Percentiles rank a stretch among this genome's conserved stretches.
These are phyloP conservation scores for Pascua guehoae DNA, from an alignment of 1,284 basidiomycete genomes.

Conservation along the genomic window DNA sequence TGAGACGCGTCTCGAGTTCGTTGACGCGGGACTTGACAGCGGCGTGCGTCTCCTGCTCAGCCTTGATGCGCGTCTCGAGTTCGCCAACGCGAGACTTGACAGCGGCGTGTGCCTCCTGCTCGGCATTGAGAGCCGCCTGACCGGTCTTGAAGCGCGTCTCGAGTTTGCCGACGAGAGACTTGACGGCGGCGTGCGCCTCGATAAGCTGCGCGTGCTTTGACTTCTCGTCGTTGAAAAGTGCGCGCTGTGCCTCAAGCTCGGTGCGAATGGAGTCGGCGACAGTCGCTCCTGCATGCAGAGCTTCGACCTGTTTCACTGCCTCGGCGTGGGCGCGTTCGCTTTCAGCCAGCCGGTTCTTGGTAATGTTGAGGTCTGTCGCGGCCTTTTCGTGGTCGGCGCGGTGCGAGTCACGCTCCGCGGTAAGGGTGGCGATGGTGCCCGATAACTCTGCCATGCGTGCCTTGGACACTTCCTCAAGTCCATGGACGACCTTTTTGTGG, in stretches of 20 bases:
- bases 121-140: conserved; percentile 1
- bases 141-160: conserved; percentile 6
- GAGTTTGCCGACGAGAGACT: conserved; percentile 5
- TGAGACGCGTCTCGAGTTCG: conserved; percentile 10
- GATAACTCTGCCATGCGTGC: conserved; percentile 7
- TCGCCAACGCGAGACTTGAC: conserved; percentile 1
- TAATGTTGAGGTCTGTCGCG: not conserved
- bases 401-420: conserved; percentile 3
- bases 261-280: conserved; percentile 11
- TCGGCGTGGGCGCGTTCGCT: not conserved
- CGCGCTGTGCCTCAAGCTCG: conserved; percentile 10
- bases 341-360: not conserved
- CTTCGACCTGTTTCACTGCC: conserved; percentile 14
- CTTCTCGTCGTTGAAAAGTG: conserved; percentile 4
- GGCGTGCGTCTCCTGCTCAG: conserved; percentile 5
- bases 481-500: too few species aligned
- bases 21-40: conserved; percentile 1
- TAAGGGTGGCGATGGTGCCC: not conserved
- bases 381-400: conserved; percentile 1
- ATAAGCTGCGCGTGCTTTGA: conserved; percentile 3
- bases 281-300: conserved; percentile 19
- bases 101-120: conserved; percentile 3
- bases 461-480: not conserved
- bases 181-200: conserved; percentile 3
- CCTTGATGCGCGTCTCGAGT: conserved; percentile 11